Evolutionary conservation across 208 protist species (phyloP), one percentile per base, ranked within the genome.

Genomic region (Crithidia fasciculata): DNA sequence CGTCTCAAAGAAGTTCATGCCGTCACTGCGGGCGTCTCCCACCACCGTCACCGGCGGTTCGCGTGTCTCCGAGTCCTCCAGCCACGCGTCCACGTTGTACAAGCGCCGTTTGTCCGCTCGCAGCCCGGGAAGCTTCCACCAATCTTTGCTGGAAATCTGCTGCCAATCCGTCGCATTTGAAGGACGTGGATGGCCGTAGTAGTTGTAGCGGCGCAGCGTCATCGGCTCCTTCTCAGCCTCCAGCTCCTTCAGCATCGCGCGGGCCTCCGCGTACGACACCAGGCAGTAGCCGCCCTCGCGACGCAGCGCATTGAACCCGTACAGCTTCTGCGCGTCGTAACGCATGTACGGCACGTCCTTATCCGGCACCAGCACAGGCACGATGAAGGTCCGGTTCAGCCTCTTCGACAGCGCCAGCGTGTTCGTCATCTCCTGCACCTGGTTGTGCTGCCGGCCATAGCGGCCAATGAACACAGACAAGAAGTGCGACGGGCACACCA

Each of bases 241-340:
- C 28, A 28, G 28, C 28, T 28, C 40, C 15, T 43, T 56, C 50
- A 75, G 53, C 55, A 69, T 40, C 8, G 28, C 19, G 28, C 28
- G 28, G 28, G 28, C 28, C 28, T 28, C 28, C 28, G 28, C 28
- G 28, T 28, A 75, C 28, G 28, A 28, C 28, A 28, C 28, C 28
- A 28, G 28, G 28, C 70, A 75, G 53, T 75, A 75, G 6, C 15
- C 8, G 36, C 61, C 61, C 15, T 75, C 55, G 41, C 61, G 61
- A 13, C 70, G 70, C 18, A 69, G 70, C 40, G 70, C n/a, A 19
- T 75, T 75, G 59, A 64, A 75, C 2, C 70, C 70, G 44, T 69
- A 75, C 37, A 75, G 3, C 40, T 37, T 45, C 59, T 75, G 50
- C 37, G 70, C 50, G 18, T 37, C 45, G 41, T 61, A 41, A 15